A percentile compares a stretch with the other conserved stretches of the same genome.
phyloP scores from a whole-genome alignment of 176 grass and related monocot species.

The Aegilops sharonensis region DNA sequence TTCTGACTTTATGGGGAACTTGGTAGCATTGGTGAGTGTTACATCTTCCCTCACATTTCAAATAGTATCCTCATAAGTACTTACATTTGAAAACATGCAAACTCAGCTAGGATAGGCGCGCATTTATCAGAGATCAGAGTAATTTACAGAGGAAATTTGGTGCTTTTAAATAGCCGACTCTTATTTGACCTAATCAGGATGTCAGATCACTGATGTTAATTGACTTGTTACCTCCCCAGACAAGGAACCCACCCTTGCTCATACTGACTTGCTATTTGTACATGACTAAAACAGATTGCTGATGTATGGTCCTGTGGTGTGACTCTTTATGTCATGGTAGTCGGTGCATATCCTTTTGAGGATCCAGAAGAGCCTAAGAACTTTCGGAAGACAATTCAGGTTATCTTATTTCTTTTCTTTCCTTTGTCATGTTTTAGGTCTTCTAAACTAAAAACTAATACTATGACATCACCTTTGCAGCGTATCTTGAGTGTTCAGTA shows the following conservation, averaged over 20 bases:
- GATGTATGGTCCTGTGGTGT: slow-evolving; percentile 87
- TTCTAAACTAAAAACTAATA: slow-evolving; percentile 28
- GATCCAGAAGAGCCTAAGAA: slow-evolving; percentile 83
- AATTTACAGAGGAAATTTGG: not conserved
- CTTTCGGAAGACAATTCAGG: slow-evolving; percentile 72
- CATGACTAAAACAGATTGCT: slow-evolving; percentile 60
- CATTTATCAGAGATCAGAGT: not conserved
- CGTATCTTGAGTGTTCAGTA: slow-evolving; percentile 78
- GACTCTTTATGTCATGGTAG: slow-evolving; percentile 80
- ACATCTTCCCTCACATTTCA: not conserved
- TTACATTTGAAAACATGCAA: not conserved
- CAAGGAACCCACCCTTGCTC: not conserved
- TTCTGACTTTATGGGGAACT: slow-evolving; percentile 3
- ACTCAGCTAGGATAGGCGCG: not conserved
- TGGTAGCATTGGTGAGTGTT: slow-evolving; percentile 10
- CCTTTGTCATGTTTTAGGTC: not conserved
- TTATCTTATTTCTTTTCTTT: slow-evolving; percentile 22
- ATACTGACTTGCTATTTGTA: slow-evolving; percentile 17
- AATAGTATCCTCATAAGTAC: not conserved
- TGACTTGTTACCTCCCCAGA: not conserved
- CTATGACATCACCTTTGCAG: slow-evolving; percentile 38
- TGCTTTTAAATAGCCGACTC: not conserved
- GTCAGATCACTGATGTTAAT: not conserved
- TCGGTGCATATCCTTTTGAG: slow-evolving; percentile 83
- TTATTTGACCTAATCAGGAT: not conserved